Evolutionary conservation across 2,329 filamentous ascomycete species (phyloP).

Genomic region (Hymenoscyphus fraxineus): DNA sequence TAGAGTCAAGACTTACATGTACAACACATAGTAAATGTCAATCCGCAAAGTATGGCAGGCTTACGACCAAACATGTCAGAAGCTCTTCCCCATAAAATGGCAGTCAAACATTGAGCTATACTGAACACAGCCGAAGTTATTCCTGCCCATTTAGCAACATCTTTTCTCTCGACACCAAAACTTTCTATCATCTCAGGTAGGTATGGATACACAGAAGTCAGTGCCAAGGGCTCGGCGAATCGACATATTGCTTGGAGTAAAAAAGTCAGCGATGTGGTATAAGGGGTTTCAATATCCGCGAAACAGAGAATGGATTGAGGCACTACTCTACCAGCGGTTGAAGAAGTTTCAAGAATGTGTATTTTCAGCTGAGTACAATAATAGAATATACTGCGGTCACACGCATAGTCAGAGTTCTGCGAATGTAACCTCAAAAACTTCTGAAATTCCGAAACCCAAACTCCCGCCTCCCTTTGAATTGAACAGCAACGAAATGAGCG

Average conservation of each 20-base stretch:
- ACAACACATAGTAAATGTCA: constrained; percentile 75
- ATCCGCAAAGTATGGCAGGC: constrained; percentile 69
- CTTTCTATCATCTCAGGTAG: constrained; percentile 78
- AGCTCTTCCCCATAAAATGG: constrained; percentile 70
- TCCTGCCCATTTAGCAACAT: constrained; percentile 79
- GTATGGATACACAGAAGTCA: constrained; percentile 49
- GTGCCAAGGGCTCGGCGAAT: constrained; percentile 70
- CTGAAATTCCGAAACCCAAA: neutral
- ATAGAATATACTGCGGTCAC: neutral
- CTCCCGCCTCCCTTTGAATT: neutral
- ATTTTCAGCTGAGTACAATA: neutral
- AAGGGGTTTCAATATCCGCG: neutral
- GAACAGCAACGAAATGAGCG: neutral
- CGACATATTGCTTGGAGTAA: constrained; percentile 66
- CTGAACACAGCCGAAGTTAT: constrained; percentile 71
- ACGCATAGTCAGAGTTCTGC: neutral
- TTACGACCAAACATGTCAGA: constrained; percentile 82
- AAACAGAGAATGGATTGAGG: neutral
- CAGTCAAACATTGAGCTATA: constrained; percentile 66
- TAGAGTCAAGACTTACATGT: constrained; percentile 41
- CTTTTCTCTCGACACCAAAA: constrained; percentile 66
- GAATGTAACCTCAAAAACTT: neutral
- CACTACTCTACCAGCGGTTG: neutral
- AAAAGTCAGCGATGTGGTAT: neutral
- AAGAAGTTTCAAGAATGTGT: neutral